phyloP scores from a whole-genome alignment of 495 filamentous ascomycete species.

The Thozetella sp. region DNA sequence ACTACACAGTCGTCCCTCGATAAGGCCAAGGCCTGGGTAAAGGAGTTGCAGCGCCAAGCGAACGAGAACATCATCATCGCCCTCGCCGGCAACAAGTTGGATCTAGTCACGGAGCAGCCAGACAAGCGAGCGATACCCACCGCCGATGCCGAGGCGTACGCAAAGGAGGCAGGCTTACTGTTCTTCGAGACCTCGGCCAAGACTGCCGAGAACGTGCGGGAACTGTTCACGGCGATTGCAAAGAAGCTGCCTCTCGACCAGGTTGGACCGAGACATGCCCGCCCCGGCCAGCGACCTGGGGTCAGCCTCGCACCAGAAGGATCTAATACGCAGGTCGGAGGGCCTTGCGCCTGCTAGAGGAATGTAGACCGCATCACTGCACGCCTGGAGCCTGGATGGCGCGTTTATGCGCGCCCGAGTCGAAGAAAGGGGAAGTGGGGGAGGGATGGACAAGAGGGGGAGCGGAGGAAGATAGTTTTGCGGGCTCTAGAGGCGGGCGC shows the following conservation, averaged over 20 bases:
- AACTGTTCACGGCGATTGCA: slow-evolving; percentile 97
- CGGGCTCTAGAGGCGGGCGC: slow-evolving; percentile 6
- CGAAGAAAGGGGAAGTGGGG: background rate
- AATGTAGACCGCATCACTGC: background rate
- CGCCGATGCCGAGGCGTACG: slow-evolving; percentile 92
- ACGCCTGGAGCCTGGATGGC: slow-evolving; percentile 2
- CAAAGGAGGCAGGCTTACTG: slow-evolving; percentile 85
- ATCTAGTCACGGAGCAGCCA: slow-evolving; percentile 86
- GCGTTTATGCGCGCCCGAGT: slow-evolving; percentile 1
- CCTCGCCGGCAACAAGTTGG: slow-evolving; percentile 95
- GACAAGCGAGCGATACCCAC: slow-evolving; percentile 90
- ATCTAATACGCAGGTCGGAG: slow-evolving; percentile 71
- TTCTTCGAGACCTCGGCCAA: slow-evolving; percentile 99
- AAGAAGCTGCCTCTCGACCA: slow-evolving; percentile 97
- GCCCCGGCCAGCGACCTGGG: slow-evolving; percentile 74
- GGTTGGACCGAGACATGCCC: slow-evolving; percentile 79
- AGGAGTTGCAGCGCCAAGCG: slow-evolving; percentile 96
- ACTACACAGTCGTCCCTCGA: slow-evolving; percentile 82
- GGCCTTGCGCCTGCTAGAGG: slow-evolving; percentile 72
- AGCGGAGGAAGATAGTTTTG: background rate
- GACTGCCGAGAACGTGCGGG: slow-evolving; percentile 91
- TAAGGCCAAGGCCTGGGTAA: slow-evolving; percentile 99
- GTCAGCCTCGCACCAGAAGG: slow-evolving; percentile 81
- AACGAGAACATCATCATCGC: slow-evolving; percentile 99
- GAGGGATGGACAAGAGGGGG: background rate